Percentiles rank a stretch among this genome's conserved stretches.
Conservation (phyloP, 352 stramenopile species). For the Thalassiosira hispida region DNA sequence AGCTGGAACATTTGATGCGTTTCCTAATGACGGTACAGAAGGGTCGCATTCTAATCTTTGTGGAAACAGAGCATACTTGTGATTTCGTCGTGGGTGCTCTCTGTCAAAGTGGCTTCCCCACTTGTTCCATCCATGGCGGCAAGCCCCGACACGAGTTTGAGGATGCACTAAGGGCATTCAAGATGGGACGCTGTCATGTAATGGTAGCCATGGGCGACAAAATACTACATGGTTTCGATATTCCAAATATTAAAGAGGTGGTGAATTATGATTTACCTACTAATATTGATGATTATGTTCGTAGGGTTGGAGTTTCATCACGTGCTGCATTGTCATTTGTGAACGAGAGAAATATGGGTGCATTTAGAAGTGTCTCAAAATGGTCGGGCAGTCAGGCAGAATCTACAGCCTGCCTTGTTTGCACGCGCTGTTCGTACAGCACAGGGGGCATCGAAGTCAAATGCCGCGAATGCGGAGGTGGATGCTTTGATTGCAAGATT, state of each 20-base stretch:
- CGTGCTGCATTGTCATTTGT: constrained; percentile 93
- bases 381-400: too few species aligned
- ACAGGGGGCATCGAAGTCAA: too few species aligned
- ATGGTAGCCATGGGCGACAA: constrained; percentile 98
- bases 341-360: constrained; percentile 98
- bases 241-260: constrained; percentile 94
- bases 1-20: constrained; percentile 95
- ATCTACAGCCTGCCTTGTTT: too few species aligned
- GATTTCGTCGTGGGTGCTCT: constrained; percentile 97
- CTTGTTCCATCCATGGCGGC: constrained; percentile 98
- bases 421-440: too few species aligned
- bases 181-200: constrained; percentile 92
- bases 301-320: constrained; percentile 98
- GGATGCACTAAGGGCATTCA: constrained; percentile 92
- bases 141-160: constrained; percentile 95
- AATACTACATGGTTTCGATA: constrained; percentile 98
- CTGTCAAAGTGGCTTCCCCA: constrained; percentile 91
- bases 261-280: constrained; percentile 99
- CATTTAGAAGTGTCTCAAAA: too few species aligned
- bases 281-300: constrained; percentile 94
- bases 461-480: too few species aligned
- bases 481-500: too few species aligned
- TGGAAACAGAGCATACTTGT: constrained; percentile 97
- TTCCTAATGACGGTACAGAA: constrained; percentile 91
- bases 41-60: constrained; percentile 96